These are phyloP conservation scores for Karstenula rhodostoma DNA, from an alignment of 2,329 filamentous ascomycete genomes.

Conservation along the genomic window DNA sequence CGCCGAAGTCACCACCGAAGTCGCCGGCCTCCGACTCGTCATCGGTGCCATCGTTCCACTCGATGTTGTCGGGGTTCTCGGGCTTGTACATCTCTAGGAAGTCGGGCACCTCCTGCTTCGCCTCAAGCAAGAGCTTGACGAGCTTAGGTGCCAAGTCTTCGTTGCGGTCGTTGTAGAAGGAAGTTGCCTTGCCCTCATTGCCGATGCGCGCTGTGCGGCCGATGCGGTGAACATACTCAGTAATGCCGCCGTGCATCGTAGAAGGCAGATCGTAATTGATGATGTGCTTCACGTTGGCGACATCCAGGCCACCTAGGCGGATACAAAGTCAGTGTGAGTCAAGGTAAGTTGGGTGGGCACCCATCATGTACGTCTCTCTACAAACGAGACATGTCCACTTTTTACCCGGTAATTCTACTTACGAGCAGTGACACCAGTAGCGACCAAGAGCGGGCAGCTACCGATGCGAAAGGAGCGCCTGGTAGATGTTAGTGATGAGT, in stretches of 20 bases:
- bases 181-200: constrained; percentile 83
- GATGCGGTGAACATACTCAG: constrained; percentile 94
- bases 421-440: constrained; percentile 82
- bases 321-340: not conserved
- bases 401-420: too few species aligned
- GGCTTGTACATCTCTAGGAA: constrained; percentile 76
- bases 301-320: constrained; percentile 74
- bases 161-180: constrained; percentile 85
- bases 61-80: constrained; percentile 59
- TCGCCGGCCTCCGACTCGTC: constrained; percentile 41
- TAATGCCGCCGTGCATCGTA: constrained; percentile 80
- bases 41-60: constrained; percentile 62
- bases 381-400: too few species aligned
- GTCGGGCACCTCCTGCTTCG: constrained; percentile 78
- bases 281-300: constrained; percentile 85
- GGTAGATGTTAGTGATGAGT: constrained; percentile 15
- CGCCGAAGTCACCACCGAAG: constrained; percentile 28
- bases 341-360: not conserved
- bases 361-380: too few species aligned
- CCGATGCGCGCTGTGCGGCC: constrained; percentile 96
- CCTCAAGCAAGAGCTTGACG: constrained; percentile 83
- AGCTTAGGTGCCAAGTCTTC: constrained; percentile 76
- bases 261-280: constrained; percentile 92
- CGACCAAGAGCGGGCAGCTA: constrained; percentile 78
- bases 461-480: constrained; percentile 80